phyloP scores from a whole-genome alignment of 129 eudicot species.

The Ambrosia artemisiifolia region DNA sequence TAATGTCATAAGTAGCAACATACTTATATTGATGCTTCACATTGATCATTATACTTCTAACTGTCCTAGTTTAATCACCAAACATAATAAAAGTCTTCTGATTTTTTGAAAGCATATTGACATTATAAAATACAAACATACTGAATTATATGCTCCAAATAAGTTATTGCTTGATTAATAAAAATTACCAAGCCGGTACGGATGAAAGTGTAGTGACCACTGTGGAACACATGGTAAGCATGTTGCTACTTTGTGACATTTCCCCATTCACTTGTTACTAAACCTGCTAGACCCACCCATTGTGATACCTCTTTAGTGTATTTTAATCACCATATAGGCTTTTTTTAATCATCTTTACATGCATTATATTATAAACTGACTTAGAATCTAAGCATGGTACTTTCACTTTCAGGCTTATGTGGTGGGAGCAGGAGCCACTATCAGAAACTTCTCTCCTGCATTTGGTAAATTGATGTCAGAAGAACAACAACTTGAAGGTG shows the following conservation, averaged over 20 bases:
- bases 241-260: background rate
- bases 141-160: background rate
- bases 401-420: slow-evolving; percentile 85
- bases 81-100: background rate
- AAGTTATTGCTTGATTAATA: background rate
- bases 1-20: background rate
- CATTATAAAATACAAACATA: background rate
- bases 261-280: background rate
- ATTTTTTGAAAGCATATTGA: background rate
- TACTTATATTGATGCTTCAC: background rate
- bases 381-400: slow-evolving; percentile 16
- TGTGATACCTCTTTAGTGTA: background rate
- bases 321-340: background rate
- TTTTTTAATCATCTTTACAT: background rate
- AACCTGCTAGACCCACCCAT: background rate
- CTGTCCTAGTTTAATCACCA: background rate
- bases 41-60: background rate
- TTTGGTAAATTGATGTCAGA: slow-evolving; percentile 88
- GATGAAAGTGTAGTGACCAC: background rate
- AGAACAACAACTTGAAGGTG: slow-evolving; percentile 98
- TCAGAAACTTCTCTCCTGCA: slow-evolving; percentile 94
- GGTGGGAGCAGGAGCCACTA: slow-evolving; percentile 89
- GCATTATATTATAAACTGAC: slow-evolving; percentile 4
- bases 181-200: background rate
- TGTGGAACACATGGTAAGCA: background rate